Base-by-base conservation (phyloP, 208 protist species). In the Naegleria lovaniensis region DNA sequence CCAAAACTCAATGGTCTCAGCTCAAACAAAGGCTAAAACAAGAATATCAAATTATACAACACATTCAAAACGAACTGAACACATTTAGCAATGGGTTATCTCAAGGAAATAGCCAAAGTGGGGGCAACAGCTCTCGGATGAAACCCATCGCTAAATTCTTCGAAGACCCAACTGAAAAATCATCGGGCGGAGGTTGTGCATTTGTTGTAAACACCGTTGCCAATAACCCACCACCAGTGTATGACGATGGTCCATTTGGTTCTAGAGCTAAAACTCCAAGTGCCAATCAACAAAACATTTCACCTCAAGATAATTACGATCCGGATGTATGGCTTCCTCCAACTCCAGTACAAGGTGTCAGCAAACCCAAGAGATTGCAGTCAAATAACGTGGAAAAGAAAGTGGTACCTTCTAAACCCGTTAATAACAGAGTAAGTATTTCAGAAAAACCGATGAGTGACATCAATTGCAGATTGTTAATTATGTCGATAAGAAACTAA, bases 331-430 rank as follows among this genome's bases (percentile, higher is more conserved):
- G 85, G 85, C n/a, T 22, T 58, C 85, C 85, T 43, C 85, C 43
- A 58, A 29, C 85, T 7, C 43, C 85, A 29, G 75, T 40, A 6
- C 22, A 39, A 5, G 75, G 33, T 39, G 33, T 39, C 1, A 36
- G 22, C 13, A 83, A 83, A 40, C n/a, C 33, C 11, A 83, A 83
- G 33, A 83, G 33, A 83, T 40, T 83, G 13, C 43, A 48, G 7
- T 39, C 33, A 39, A 83, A 83, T 13, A 48, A 48, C 7, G 43
- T 7, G 1, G 33, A 83, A 6, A 83, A 40, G 33, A 40, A 83
- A 22, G 97, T 96, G 38, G 95, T 96, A 83, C 93, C 97, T 92
- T 96, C 94, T 90, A 97, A 75, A 36, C 33, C 93, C 93, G 22
- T 94, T 93, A 79, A 93, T 96, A 59, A 94, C 95, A 88, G 94